Evolutionary conservation across 1,139 yeast genomes (phyloP).

Genomic region (Blastobotrys malaysiensis): DNA sequence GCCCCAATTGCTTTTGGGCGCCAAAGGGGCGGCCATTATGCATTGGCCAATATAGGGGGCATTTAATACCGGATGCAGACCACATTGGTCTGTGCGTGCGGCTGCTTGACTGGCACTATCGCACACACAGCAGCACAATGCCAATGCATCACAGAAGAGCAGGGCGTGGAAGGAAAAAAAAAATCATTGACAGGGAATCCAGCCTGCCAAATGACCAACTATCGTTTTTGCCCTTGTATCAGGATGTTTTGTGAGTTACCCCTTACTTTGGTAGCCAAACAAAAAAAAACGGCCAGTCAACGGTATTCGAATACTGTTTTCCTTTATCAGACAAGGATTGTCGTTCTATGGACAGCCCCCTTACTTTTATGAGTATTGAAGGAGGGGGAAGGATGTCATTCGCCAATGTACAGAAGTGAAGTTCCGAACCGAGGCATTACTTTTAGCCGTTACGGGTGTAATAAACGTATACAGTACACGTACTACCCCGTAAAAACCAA

Average conservation of each 20-base stretch:
- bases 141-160: background rate
- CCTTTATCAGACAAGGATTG: slow-evolving; percentile 1
- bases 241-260: background rate
- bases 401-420: background rate
- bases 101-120: background rate
- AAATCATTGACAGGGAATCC: too few relatives aligned
- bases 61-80: background rate
- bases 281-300: background rate
- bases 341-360: background rate
- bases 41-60: background rate
- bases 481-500: background rate
- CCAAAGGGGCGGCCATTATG: background rate
- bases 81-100: background rate
- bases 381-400: background rate
- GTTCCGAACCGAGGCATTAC: background rate
- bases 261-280: background rate
- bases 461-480: background rate
- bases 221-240: background rate
- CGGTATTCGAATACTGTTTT: background rate
- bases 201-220: too few relatives aligned
- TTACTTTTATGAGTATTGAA: too few relatives aligned
- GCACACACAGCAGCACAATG: too few relatives aligned
- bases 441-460: background rate
- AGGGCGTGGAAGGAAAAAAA: background rate
- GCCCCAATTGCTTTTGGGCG: background rate